phyloP scores from a whole-genome alignment of 2,329 filamentous ascomycete species.

The Ophiostoma perfectum region DNA sequence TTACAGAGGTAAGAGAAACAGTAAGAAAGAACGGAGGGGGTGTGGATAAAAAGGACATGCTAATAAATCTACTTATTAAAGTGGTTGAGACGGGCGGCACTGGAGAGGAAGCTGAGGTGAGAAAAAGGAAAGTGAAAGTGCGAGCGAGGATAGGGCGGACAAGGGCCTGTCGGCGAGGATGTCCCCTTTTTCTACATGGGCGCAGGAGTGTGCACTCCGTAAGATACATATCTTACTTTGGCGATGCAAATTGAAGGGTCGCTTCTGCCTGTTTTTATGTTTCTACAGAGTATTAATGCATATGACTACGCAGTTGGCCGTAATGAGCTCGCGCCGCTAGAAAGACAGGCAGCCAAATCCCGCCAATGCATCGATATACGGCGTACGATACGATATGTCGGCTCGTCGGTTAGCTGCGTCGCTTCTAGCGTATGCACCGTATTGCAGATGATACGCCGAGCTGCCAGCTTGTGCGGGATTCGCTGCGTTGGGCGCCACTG shows the following conservation, averaged over 20 bases:
- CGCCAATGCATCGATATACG: no score
- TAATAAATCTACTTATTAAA: slow-evolving; percentile 2
- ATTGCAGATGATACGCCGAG: no score
- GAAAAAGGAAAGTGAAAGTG: background rate
- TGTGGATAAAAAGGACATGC: background rate
- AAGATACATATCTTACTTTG: background rate
- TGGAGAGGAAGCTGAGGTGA: background rate
- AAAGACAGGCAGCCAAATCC: no score
- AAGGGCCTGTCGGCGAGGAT: background rate
- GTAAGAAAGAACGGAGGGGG: background rate
- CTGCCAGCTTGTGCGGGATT: background rate
- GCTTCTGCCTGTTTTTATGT: background rate
- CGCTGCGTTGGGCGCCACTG: background rate
- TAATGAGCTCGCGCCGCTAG: background rate
- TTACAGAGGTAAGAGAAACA: background rate
- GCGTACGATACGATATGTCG: no score
- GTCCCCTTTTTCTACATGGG: slow-evolving; percentile 10
- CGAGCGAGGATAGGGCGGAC: slow-evolving; percentile 4
- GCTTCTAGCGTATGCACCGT: no score
- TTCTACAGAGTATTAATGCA: no score
- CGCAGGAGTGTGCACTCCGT: no score
- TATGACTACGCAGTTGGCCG: no score
- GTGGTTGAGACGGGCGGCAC: background rate
- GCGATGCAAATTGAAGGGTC: background rate
- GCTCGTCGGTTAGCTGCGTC: no score